A percentile compares a stretch with the other conserved stretches of the same genome.
These are phyloP conservation scores for Candida fluviatilis DNA, from an alignment of 805 yeast species.

Conservation along the genomic window DNA sequence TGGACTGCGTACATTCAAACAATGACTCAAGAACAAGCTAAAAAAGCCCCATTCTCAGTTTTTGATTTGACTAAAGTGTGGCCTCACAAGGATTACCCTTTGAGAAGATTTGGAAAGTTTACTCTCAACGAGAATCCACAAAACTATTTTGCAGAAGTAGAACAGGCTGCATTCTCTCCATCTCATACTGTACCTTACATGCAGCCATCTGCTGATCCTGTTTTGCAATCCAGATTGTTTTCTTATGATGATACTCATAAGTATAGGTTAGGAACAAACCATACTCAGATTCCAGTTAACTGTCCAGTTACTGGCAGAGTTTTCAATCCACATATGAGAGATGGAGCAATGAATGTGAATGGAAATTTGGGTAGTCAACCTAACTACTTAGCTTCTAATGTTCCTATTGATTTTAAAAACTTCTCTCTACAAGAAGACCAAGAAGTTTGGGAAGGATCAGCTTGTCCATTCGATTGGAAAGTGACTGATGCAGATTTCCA, in stretches of 20 bases:
- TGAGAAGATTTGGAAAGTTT: constrained; percentile 52
- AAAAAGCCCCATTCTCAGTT: constrained; percentile 43
- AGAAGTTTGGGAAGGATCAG: constrained; percentile 77
- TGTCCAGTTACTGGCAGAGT: constrained; percentile 31
- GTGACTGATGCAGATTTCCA: constrained; percentile 63
- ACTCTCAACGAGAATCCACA: constrained; percentile 52
- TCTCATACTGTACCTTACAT: constrained; percentile 78
- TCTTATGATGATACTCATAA: constrained; percentile 85
- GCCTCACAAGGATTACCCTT: constrained; percentile 55
- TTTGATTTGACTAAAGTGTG: constrained; percentile 55
- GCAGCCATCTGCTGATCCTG: constrained; percentile 85
- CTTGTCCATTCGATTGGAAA: constrained; percentile 81
- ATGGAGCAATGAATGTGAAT: constrained; percentile 62
- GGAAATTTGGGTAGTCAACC: constrained; percentile 71
- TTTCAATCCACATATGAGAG: constrained; percentile 66
- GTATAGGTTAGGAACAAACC: constrained; percentile 71
- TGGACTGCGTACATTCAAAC: constrained; percentile 56
- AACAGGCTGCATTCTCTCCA: constrained; percentile 83
- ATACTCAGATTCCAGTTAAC: constrained; percentile 64
- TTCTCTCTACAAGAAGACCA: constrained; percentile 55
- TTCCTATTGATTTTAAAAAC: constrained; percentile 43
- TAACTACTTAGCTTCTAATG: constrained; percentile 58
- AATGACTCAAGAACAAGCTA: constrained; percentile 56
- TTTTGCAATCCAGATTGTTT: constrained; percentile 73
- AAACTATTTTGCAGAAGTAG: constrained; percentile 53